A percentile compares a stretch with the other conserved stretches of the same genome.
These are phyloP conservation scores for Talaromyces rugulosus DNA, from an alignment of 2,329 filamentous ascomycete species.

Conservation along the genomic window DNA sequence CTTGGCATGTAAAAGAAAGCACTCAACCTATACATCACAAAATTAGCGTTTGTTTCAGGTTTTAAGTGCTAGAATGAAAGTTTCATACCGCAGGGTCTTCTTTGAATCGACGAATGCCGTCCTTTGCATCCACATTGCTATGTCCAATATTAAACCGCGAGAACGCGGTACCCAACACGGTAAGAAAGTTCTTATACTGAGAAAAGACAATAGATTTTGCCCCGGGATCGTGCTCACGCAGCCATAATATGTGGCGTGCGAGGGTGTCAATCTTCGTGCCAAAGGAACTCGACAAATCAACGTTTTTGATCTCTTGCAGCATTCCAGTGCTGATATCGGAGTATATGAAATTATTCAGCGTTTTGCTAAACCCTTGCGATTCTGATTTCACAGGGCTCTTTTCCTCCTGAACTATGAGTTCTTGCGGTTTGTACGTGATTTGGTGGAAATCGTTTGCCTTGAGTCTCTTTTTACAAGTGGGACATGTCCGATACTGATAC, in stretches of 20 bases:
- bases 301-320: conserved; percentile 74
- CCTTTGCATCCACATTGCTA: conserved; percentile 62
- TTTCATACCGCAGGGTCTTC: conserved; percentile 55
- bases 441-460: conserved; percentile 68
- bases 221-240: conserved; percentile 77
- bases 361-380: conserved; percentile 18
- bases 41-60: conserved; percentile 9
- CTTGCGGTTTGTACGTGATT: conserved; percentile 75
- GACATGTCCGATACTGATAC: conserved; percentile 68
- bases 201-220: conserved; percentile 94
- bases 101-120: conserved; percentile 73
- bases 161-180: conserved; percentile 68
- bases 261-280: conserved; percentile 88
- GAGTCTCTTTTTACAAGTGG: conserved; percentile 73
- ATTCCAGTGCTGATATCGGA: conserved; percentile 67
- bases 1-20: conserved; percentile 84
- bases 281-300: conserved; percentile 70
- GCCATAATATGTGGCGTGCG: conserved; percentile 76
- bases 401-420: conserved; percentile 63
- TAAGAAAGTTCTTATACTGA: conserved; percentile 78
- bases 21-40: conserved; percentile 56
- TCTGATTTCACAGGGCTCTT: conserved; percentile 26
- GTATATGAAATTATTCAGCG: conserved; percentile 60
- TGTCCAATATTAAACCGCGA: conserved; percentile 67
- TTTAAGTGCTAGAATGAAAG: background rate